These are phyloP conservation scores for Colletotrichum cordylinicola DNA, from an alignment of 2,329 filamentous ascomycete species.

Conservation along the genomic window DNA sequence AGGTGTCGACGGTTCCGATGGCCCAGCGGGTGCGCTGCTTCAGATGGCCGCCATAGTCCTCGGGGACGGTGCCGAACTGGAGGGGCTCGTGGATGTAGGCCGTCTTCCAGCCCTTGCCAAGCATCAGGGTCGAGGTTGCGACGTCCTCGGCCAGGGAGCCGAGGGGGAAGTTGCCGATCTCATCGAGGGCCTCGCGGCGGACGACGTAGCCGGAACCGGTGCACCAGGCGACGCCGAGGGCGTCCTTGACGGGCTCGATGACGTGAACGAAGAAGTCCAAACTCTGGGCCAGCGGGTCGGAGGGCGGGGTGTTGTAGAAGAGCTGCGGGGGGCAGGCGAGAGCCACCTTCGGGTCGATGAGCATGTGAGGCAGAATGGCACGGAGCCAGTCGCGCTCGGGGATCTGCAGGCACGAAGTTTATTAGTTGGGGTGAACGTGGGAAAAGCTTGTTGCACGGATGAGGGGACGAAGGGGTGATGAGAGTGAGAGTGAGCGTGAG, in stretches of 20 bases:
- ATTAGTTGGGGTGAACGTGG: not conserved
- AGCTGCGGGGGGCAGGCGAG: slow-evolving; percentile 66
- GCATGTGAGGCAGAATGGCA: slow-evolving; percentile 62
- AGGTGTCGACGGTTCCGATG: slow-evolving; percentile 62
- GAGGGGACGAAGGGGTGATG: not conserved
- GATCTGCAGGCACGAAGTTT: slow-evolving; percentile 44
- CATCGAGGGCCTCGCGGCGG: slow-evolving; percentile 63
- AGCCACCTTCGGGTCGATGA: slow-evolving; percentile 62
- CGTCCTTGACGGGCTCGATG: slow-evolving; percentile 55
- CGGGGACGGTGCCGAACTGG: slow-evolving; percentile 65
- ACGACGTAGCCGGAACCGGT: slow-evolving; percentile 69
- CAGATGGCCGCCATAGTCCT: slow-evolving; percentile 59
- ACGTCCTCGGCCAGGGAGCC: slow-evolving; percentile 67
- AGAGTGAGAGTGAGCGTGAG: not conserved
- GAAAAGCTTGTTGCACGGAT: slow-evolving; percentile 3
- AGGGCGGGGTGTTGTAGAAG: slow-evolving; percentile 66
- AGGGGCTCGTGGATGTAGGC: slow-evolving; percentile 64
- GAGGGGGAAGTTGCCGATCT: slow-evolving; percentile 67
- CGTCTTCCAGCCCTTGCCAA: slow-evolving; percentile 67
- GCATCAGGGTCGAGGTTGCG: slow-evolving; percentile 62
- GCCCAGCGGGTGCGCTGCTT: slow-evolving; percentile 65
- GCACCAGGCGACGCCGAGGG: slow-evolving; percentile 65
- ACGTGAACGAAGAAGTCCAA: slow-evolving; percentile 64
- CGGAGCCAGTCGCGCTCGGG: slow-evolving; percentile 66
- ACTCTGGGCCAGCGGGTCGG: slow-evolving; percentile 63